Percentiles rank a stretch among this genome's conserved stretches.
These are phyloP conservation scores for Rubia yunnanensis DNA, from an alignment of 257 asterid genomes.

Conservation along the genomic window DNA sequence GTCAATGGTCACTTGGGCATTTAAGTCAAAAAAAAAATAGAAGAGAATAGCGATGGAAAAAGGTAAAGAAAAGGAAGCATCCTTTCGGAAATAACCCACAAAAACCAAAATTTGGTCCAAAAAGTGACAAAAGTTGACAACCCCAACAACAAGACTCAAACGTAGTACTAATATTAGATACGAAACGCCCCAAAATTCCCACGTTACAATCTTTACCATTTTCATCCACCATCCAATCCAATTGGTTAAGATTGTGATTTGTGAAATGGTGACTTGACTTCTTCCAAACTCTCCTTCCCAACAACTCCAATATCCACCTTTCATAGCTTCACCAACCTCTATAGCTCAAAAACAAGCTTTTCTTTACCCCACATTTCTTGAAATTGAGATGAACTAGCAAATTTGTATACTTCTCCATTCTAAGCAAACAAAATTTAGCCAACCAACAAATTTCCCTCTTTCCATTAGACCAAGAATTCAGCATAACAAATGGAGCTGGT, in stretches of 20 bases:
- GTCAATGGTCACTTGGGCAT: too few relatives aligned
- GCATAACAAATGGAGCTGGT: slow-evolving; percentile 16
- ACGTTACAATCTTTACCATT: background rate
- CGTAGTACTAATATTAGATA: background rate
- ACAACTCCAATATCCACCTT: background rate
- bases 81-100: background rate
- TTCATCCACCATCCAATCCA: background rate
- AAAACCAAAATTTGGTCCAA: background rate
- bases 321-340: slow-evolving; percentile 8
- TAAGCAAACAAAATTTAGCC: slow-evolving; percentile 3
- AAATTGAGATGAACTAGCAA: background rate
- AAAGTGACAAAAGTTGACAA: background rate
- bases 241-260: slow-evolving; percentile 3
- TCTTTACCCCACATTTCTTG: slow-evolving; percentile 1
- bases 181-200: slow-evolving; percentile 10
- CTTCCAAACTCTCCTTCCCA: background rate
- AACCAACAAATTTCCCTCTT: background rate
- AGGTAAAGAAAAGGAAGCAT: too few relatives aligned
- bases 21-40: background rate
- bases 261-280: slow-evolving; percentile 2
- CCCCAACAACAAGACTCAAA: background rate
- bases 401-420: background rate
- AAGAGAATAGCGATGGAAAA: too few relatives aligned
- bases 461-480: background rate
- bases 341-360: background rate